These are phyloP conservation scores for Pistacia integerrima DNA, from an alignment of 345 rosid species.

Conservation along the genomic window DNA sequence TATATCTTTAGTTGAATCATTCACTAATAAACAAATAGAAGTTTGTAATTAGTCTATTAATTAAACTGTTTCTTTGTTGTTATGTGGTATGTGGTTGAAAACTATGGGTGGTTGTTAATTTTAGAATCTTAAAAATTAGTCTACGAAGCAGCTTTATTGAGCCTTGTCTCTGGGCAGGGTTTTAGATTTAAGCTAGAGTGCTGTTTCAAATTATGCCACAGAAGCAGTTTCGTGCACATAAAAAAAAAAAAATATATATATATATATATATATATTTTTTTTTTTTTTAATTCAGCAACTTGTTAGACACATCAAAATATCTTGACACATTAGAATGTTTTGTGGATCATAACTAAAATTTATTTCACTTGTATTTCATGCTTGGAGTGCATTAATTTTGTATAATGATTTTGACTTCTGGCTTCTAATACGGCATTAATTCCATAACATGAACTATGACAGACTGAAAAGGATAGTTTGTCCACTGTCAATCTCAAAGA, in stretches of 20 bases:
- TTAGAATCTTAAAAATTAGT: not conserved
- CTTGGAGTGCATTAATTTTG: not conserved
- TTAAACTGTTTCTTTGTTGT: not conserved
- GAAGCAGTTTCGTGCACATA: not conserved
- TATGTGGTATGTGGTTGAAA: no score
- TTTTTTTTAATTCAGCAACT: not conserved
- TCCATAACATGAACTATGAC: slow-evolving; percentile 9
- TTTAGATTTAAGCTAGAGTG: not conserved
- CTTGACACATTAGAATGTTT: not conserved
- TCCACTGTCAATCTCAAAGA: slow-evolving; percentile 6
- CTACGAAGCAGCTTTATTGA: not conserved
- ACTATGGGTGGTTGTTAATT: not conserved
- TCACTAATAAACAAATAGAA: not conserved
- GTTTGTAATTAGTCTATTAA: no score
- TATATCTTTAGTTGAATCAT: not conserved
- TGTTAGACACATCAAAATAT: not conserved
- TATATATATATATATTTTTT: no score
- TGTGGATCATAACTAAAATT: not conserved
- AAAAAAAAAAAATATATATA: no score
- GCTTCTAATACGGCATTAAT: not conserved
- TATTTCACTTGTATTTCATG: not conserved
- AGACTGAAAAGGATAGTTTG: slow-evolving; percentile 21
- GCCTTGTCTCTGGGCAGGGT: not conserved
- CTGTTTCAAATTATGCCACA: not conserved
- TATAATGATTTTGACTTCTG: not conserved